Base-by-base conservation (phyloP, 257 asterid species). In the Rubia yunnanensis region DNA sequence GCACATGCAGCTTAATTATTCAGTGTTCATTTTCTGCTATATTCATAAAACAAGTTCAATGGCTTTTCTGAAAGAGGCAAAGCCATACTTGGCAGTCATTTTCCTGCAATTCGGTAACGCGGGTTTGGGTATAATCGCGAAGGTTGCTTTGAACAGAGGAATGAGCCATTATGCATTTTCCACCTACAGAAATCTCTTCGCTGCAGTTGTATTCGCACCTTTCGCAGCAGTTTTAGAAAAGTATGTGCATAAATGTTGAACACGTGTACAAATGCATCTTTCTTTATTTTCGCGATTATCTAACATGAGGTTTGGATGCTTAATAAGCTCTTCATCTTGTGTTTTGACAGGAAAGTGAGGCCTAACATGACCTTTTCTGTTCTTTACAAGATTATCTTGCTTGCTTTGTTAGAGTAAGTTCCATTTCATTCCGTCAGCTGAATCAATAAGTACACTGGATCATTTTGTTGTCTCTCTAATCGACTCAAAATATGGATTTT, bases 321-420 rank as follows among this genome's bases (percentile, higher is more conserved):
- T 15, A 3, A 41, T 14, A 15, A 41, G 50, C 5, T 41, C 49
- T 38, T 1, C 22, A 26, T 59, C 20, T 7, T 58, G 35, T 41
- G 58, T 64, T 69, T 13, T 31, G 38, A 63, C 87, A 89, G 97
- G 90, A 90, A 90, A 81, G 80, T 78, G 69, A 82, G 97, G 87
- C 92, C 97, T 48, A 78, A 38, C 60, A 82, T 90, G 92, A 90
- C 90, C 0, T n/a, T 84, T 55, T 69, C 88, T 5, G 48, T 87
- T n/a, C 38, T 85, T 63, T 78, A 41, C 74, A 87, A 85, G 83
- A 85, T 90, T 54, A 3, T 76, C 49, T 62, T 87, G 49, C 85
- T 90, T 5, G 89, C 83, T 26, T 72, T 85, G 10, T 15, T 90
- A 63, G 95, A 87, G 97, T 90, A 82, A 73, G 61, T 10, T 32